Percentiles rank a stretch among this genome's conserved stretches.
Evolutionary conservation across 371 early-diverging fungal genomes (phyloP).

Genomic region (Mortierella sp.): DNA sequence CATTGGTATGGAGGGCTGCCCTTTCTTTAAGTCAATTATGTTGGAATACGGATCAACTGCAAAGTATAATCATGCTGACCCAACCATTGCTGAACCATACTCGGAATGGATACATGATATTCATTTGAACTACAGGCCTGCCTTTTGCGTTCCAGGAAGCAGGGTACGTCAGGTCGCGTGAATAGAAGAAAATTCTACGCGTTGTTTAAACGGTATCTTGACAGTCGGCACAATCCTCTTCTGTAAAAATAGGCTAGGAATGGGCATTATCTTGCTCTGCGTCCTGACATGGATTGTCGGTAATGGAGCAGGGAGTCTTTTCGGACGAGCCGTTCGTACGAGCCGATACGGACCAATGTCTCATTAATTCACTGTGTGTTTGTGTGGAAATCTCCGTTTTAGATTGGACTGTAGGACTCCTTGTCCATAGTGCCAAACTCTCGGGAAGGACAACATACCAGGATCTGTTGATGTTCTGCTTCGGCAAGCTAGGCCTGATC

Average conservation of each 20-base stretch:
- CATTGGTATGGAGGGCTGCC: constrained; percentile 21
- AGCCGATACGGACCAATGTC: no score
- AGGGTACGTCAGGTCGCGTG: constrained; percentile 31
- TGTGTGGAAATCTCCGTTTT: no score
- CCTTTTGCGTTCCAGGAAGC: constrained; percentile 59
- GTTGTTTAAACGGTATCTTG: neutral
- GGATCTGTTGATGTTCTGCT: constrained; percentile 78
- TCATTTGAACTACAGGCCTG: constrained; percentile 29
- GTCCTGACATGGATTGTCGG: constrained; percentile 74
- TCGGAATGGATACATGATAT: neutral
- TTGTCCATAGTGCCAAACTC: constrained; percentile 77
- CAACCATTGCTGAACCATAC: no score
- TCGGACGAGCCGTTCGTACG: no score
- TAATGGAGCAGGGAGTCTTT: no score
- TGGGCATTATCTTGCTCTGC: constrained; percentile 72
- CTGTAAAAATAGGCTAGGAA: constrained; percentile 61
- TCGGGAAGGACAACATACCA: constrained; percentile 81
- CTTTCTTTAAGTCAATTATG: no score
- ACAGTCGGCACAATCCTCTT: neutral
- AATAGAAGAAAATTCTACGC: neutral
- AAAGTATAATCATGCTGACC: no score
- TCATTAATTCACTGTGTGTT: no score
- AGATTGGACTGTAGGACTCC: constrained; percentile 83
- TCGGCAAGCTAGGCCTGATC: constrained; percentile 77
- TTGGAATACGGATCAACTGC: no score